These are phyloP conservation scores for Paracorniculantispora psalliotae DNA, from an alignment of 2,329 filamentous ascomycete species.

Conservation along the genomic window DNA sequence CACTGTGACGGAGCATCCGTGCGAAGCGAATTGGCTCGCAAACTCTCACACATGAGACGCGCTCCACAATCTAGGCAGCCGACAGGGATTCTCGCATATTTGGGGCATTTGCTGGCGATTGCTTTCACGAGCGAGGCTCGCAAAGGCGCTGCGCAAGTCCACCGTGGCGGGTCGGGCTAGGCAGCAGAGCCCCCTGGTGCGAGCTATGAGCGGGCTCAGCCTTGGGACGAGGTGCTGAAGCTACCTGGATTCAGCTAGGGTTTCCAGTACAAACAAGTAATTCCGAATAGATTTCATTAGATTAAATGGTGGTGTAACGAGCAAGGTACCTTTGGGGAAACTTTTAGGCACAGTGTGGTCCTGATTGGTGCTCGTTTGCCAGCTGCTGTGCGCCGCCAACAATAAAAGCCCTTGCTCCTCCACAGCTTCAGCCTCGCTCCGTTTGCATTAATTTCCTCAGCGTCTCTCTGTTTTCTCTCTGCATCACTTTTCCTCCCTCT, in stretches of 20 bases:
- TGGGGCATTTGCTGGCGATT: not conserved
- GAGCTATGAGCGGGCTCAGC: not conserved
- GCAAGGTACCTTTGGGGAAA: no score
- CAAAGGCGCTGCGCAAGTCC: not conserved
- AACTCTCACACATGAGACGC: no score
- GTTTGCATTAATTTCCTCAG: not conserved
- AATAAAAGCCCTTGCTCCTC: slow-evolving; percentile 5
- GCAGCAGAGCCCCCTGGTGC: slow-evolving; percentile 9
- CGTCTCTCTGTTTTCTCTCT: not conserved
- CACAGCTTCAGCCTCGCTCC: slow-evolving; percentile 4
- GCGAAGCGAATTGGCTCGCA: not conserved
- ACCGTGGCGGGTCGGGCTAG: slow-evolving; percentile 4
- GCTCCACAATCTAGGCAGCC: slow-evolving; percentile 10
- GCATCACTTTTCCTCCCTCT: no score
- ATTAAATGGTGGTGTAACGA: no score
- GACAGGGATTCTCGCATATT: not conserved
- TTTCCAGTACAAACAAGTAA: no score
- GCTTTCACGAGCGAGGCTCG: not conserved
- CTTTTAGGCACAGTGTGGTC: no score
- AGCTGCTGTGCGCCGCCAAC: not conserved
- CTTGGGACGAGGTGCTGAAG: not conserved
- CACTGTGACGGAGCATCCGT: not conserved
- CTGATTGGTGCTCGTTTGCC: not conserved
- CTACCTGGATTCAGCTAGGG: not conserved
- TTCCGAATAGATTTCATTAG: no score